A percentile compares a stretch with the other conserved stretches of the same genome.
Conservation (phyloP, 2,329 filamentous ascomycete species). For the Phoma herbarum region DNA sequence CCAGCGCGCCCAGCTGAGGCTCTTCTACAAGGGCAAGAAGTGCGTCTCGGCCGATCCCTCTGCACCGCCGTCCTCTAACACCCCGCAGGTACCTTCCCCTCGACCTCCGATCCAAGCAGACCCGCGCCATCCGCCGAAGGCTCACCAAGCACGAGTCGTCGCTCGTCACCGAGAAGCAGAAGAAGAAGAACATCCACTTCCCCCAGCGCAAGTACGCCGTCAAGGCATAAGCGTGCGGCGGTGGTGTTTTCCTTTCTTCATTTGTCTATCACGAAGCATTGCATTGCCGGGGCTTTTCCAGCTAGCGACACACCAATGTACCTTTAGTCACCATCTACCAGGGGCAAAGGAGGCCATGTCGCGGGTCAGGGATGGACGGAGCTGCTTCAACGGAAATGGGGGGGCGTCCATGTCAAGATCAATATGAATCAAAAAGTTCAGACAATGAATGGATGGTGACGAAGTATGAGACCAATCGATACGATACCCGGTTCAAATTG, state of each 20-base stretch:
- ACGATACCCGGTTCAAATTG: slow-evolving; percentile 17
- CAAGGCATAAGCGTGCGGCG: slow-evolving; percentile 71
- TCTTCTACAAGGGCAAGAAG: slow-evolving; percentile 99
- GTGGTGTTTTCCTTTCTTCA: slow-evolving; percentile 49
- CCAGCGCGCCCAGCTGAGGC: slow-evolving; percentile 89
- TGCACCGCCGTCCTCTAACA: slow-evolving; percentile 34
- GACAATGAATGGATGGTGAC: slow-evolving; percentile 38
- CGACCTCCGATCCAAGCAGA: slow-evolving; percentile 98
- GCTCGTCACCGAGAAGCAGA: slow-evolving; percentile 88
- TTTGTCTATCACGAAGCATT: slow-evolving; percentile 53
- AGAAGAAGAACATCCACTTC: slow-evolving; percentile 96
- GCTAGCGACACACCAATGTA: slow-evolving; percentile 52
- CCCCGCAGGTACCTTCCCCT: slow-evolving; percentile 78
- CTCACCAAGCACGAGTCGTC: slow-evolving; percentile 91
- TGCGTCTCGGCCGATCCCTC: slow-evolving; percentile 34
- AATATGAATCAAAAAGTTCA: slow-evolving; percentile 54
- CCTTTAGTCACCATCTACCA: slow-evolving; percentile 49
- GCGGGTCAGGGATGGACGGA: slow-evolving; percentile 43
- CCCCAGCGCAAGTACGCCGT: slow-evolving; percentile 98
- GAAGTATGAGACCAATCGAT: slow-evolving; percentile 25
- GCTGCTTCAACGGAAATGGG: slow-evolving; percentile 52
- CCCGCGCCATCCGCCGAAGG: slow-evolving; percentile 94
- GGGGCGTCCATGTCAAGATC: slow-evolving; percentile 54
- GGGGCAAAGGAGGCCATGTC: slow-evolving; percentile 44
- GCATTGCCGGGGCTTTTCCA: slow-evolving; percentile 53